phyloP scores from a whole-genome alignment of 1,139 yeast species.

The Trichomonascaceae sp. region DNA sequence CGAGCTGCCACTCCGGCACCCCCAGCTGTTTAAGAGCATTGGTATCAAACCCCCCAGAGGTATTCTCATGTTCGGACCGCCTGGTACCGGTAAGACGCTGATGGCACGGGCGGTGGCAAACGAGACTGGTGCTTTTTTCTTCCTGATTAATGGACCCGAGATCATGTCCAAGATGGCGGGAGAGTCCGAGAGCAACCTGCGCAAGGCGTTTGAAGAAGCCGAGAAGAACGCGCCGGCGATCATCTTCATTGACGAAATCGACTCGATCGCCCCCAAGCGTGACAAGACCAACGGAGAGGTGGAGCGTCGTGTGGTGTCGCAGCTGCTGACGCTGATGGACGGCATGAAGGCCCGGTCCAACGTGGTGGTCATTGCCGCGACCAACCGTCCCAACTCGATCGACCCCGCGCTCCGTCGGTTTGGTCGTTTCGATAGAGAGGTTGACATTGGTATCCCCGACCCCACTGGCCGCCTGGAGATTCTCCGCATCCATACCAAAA shows the following conservation, averaged over 20 bases:
- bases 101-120: slow-evolving; percentile 99
- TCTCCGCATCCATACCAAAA: slow-evolving; percentile 84
- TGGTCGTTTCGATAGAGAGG: slow-evolving; percentile 98
- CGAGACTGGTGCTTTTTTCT: slow-evolving; percentile 98
- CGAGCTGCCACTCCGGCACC: slow-evolving; percentile 92
- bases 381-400: slow-evolving; percentile 95
- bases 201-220: slow-evolving; percentile 98
- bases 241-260: slow-evolving; percentile 96
- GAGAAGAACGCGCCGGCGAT: slow-evolving; percentile 97
- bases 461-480: slow-evolving; percentile 97
- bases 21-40: slow-evolving; percentile 88
- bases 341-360: slow-evolving; percentile 99
- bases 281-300: slow-evolving; percentile 99
- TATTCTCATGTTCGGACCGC: slow-evolving; percentile 95
- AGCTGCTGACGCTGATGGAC: slow-evolving; percentile 92
- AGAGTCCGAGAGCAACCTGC: slow-evolving; percentile 91
- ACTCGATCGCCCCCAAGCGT: slow-evolving; percentile 98
- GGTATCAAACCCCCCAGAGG: slow-evolving; percentile 98
- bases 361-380: slow-evolving; percentile 88
- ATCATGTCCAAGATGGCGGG: slow-evolving; percentile 99
- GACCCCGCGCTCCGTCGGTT: slow-evolving; percentile 98
- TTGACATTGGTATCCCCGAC: slow-evolving; percentile 97
- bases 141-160: slow-evolving; percentile 98
- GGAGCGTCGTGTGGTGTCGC: slow-evolving; percentile 95
- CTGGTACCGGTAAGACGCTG: slow-evolving; percentile 97